Evolutionary conservation across 2,329 filamentous ascomycete species (phyloP), one percentile per base, ranked within the genome.

Genomic region (Fusarium brachygibbosum): DNA sequence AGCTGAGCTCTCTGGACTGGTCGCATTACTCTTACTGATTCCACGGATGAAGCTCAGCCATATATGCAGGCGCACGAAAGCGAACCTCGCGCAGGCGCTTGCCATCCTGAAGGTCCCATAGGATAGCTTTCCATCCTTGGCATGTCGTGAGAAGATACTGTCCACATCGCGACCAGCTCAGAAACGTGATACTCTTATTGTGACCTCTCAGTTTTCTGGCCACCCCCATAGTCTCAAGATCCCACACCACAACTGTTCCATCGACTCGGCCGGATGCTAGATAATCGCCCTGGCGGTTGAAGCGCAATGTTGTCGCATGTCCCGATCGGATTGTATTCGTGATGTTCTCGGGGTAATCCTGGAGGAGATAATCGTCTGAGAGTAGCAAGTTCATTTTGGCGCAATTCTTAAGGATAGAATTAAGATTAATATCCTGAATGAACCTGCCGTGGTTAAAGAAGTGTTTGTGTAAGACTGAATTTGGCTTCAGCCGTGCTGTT

Each of bases 221-320:
- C 6, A 98, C 93, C 37, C 96, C 95, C 86, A 97, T 97, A 12
- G 97, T 99, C 81, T 99, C 97, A 50, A 98, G 89, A 77, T 99
- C 96, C 86, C 97, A 99, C 46, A 99, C 92, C 57, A 97, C 93
- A 40, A 99, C 92, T 7, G 93, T 96, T 71, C 96, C 96, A 82
- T 99, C 96, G 66, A 94, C 93, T 77, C 96, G 91, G 69, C 96
- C 96, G 31, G 94, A 97, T 44, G 96, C 96, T 68, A 99, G 90
- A 74, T 96, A 94, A 81, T 99, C 95, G 79, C 96, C 96, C 77
- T 91, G 93, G 77, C 94, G 93, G 77, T 95, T 98, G 86, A 99
- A 99, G 70, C 95, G 93, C 66, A 90, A 82, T 75, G 87, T 89
- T 71, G 87, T 88, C 61, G 88, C 86, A 80, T 91, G 88, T 28